Evolutionary conservation across 139 green algal species (phyloP).

Genomic region (Parachlorella kessleri): DNA sequence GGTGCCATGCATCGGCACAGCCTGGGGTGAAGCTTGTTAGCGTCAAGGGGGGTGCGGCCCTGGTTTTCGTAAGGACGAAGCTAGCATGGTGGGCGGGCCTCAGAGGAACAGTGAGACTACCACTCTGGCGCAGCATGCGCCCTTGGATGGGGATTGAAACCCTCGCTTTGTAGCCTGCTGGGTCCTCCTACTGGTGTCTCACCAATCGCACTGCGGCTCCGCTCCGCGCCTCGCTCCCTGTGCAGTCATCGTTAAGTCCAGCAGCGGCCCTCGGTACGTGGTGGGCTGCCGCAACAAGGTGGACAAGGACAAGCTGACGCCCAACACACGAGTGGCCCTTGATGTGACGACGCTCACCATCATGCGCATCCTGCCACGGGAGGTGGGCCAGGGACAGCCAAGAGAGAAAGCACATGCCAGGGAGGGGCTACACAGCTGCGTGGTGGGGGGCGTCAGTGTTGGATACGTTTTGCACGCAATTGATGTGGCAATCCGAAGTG

Average conservation of each 20-base stretch:
- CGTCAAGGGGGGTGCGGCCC: no score
- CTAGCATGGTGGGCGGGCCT: no score
- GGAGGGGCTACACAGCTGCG: no score
- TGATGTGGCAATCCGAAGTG: no score
- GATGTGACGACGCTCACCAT: constrained; percentile 99
- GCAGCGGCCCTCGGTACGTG: constrained; percentile 96
- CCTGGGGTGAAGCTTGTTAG: no score
- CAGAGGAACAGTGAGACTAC: no score
- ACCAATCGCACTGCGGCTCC: not conserved
- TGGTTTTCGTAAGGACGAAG: no score
- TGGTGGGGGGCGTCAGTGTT: no score
- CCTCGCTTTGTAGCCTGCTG: not conserved
- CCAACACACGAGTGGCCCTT: constrained; percentile 94
- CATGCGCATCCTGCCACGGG: constrained; percentile 95
- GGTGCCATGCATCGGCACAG: no score
- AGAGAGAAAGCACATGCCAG: no score
- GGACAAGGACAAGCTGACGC: constrained; percentile 91
- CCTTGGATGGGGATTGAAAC: not conserved
- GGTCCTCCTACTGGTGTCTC: not conserved
- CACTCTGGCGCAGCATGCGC: not conserved
- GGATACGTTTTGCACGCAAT: no score
- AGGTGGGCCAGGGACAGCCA: no score
- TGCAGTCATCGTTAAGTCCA: constrained; percentile 99
- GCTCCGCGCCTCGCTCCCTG: not conserved
- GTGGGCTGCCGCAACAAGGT: constrained; percentile 97